These are phyloP conservation scores for Colletotrichum australisinense DNA, from an alignment of 2,329 filamentous ascomycete species.

Conservation along the genomic window DNA sequence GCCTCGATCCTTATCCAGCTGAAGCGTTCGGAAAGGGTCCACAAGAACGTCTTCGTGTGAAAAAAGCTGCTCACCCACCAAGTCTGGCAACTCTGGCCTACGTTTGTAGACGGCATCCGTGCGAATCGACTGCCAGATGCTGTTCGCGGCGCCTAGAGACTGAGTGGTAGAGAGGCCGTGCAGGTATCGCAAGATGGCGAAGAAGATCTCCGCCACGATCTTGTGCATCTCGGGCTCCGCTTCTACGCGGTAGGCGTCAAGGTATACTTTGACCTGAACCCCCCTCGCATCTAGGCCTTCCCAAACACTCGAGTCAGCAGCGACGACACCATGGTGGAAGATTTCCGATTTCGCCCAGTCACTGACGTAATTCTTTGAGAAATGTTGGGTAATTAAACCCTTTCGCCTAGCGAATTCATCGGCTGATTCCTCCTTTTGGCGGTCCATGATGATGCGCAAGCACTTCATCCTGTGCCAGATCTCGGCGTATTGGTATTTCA, in stretches of 20 bases:
- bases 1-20: neutral
- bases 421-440: neutral
- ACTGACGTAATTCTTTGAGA: neutral
- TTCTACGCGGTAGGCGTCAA: neutral
- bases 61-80: neutral
- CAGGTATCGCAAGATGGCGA: neutral
- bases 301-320: neutral
- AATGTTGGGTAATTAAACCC: neutral
- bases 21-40: neutral
- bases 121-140: neutral
- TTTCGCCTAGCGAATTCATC: neutral
- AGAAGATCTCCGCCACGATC: neutral
- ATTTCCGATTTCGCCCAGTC: neutral
- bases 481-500: too few species aligned
- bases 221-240: neutral
- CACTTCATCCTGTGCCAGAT: neutral
- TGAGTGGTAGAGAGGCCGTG: neutral
- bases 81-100: neutral
- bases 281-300: neutral
- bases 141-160: neutral
- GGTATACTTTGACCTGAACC: neutral
- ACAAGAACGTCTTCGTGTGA: neutral
- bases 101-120: neutral
- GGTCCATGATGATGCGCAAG: neutral
- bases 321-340: neutral